Evolutionary conservation across 2,329 filamentous ascomycete species (phyloP).

Genomic region (Ascochyta pisi): DNA sequence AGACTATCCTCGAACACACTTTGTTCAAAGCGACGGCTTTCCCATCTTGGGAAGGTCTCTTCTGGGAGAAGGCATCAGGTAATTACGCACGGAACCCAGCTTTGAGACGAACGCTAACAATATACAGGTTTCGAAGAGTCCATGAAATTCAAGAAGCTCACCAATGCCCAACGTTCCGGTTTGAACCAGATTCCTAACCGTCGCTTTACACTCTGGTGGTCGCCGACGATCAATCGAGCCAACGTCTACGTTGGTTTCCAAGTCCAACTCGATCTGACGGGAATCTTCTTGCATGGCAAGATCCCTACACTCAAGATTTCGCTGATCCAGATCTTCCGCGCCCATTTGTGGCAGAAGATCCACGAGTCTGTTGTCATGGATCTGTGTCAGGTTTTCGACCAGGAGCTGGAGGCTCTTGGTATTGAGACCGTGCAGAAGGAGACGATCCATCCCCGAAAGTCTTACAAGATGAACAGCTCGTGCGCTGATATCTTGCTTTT

Average conservation of each 20-base stretch:
- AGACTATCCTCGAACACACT: constrained; percentile 96
- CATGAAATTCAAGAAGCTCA: constrained; percentile 99
- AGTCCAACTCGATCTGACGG: constrained; percentile 94
- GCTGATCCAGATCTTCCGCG: constrained; percentile 97
- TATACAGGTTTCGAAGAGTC: constrained; percentile 49
- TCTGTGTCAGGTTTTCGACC: constrained; percentile 96
- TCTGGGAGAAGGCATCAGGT: constrained; percentile 75
- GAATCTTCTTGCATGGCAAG: constrained; percentile 98
- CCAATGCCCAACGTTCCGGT: constrained; percentile 95
- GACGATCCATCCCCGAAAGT: constrained; percentile 98
- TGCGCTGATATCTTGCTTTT: constrained; percentile 97
- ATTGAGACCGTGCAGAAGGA: constrained; percentile 99
- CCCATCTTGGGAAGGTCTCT: constrained; percentile 94
- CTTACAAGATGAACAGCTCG: constrained; percentile 99
- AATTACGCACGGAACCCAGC: constrained; percentile 23
- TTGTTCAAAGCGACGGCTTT: constrained; percentile 97
- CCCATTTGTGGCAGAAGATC: constrained; percentile 99
- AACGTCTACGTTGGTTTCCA: constrained; percentile 99
- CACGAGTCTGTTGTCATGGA: constrained; percentile 99
- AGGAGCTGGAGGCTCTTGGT: constrained; percentile 91
- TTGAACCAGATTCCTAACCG: constrained; percentile 98
- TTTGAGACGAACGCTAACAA: too few species aligned
- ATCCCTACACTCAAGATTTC: constrained; percentile 98
- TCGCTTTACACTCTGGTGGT: constrained; percentile 99
- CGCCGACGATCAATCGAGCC: constrained; percentile 84